A percentile compares a stretch with the other conserved stretches of the same genome.
Conservation (phyloP, 2,329 filamentous ascomycete genomes). For the Fusarium sulawesiense region DNA sequence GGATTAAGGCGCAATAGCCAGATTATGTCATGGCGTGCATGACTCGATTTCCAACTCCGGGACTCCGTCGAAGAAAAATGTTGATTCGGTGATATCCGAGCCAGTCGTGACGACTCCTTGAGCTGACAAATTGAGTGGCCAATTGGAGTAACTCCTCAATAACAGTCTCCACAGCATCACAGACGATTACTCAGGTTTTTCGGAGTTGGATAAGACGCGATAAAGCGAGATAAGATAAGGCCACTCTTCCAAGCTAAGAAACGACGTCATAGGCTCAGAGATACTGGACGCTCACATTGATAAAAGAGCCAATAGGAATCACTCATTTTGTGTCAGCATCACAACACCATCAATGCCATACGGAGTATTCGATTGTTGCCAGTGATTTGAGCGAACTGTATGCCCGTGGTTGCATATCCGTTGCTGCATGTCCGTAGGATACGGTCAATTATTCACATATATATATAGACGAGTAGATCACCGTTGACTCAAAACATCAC, state of each 20-base stretch:
- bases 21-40: conserved; percentile 11
- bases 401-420: neutral
- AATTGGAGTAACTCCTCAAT: conserved; percentile 18
- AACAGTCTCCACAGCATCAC: neutral
- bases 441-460: neutral
- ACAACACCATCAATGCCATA: neutral
- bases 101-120: neutral
- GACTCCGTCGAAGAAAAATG: conserved; percentile 1
- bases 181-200: neutral
- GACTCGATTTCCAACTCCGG: conserved; percentile 20
- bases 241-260: rapidly evolving
- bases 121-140: rapidly evolving
- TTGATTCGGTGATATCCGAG: neutral
- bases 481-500: neutral
- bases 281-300: neutral
- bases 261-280: neutral
- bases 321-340: neutral
- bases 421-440: neutral
- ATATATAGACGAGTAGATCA: neutral
- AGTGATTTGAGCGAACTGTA: neutral
- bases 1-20: neutral
- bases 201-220: neutral
- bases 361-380: neutral
- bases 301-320: neutral
- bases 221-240: neutral